phyloP scores from a whole-genome alignment of 139 green algal species.

The Haematococcus lacustris region DNA sequence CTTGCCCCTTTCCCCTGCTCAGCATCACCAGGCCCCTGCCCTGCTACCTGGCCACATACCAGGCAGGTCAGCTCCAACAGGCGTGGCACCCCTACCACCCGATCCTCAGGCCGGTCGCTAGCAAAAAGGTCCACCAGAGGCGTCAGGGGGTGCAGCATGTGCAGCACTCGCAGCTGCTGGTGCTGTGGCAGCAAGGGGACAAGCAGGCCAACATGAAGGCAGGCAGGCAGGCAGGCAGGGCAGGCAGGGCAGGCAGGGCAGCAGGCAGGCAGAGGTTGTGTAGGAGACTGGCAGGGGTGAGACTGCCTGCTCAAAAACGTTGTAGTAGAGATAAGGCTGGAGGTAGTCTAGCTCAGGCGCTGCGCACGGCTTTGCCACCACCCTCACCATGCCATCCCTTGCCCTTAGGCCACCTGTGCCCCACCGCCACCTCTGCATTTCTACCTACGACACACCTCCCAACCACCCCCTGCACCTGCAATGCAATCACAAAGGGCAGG shows the following conservation, averaged over 20 bases:
- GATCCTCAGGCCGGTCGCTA: background rate
- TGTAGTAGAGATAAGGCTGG: too few species aligned
- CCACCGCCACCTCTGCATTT: background rate
- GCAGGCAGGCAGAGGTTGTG: too few species aligned
- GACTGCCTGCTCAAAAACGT: too few species aligned
- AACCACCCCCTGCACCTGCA: background rate
- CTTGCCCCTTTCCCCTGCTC: too few species aligned
- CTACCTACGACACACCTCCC: background rate
- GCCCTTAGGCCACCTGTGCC: background rate
- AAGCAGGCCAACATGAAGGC: too few species aligned
- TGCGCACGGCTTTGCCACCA: too few species aligned
- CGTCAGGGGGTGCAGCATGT: slow-evolving; percentile 2
- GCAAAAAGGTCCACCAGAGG: background rate
- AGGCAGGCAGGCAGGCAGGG: too few species aligned
- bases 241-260: too few species aligned
- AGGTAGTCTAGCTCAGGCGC: too few species aligned
- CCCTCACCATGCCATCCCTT: too few species aligned
- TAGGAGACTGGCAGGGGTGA: too few species aligned
- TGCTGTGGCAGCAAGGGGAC: background rate
- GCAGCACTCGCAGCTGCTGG: background rate
- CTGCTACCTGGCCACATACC: background rate
- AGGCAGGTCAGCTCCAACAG: slow-evolving; percentile 2
- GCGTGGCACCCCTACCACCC: background rate
- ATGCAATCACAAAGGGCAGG: background rate
- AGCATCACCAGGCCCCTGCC: background rate